Evolutionary conservation across 306 rosid species (phyloP), one percentile per base, ranked within the genome.

Genomic region (Prosopis cineraria): DNA sequence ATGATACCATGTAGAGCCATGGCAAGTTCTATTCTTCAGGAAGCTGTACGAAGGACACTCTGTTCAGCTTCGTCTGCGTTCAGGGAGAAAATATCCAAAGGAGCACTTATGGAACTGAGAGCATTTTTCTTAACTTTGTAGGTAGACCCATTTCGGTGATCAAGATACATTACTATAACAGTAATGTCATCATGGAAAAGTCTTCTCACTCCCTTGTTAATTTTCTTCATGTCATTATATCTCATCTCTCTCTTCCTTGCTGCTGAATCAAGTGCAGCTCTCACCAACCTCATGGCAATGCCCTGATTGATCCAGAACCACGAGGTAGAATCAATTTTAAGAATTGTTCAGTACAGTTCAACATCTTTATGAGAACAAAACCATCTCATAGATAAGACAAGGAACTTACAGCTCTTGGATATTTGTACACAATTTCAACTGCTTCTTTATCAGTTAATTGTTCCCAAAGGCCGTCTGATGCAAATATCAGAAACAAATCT

Each of bases 381-480:
- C 74, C 67, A 58, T 52, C 74, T 75, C 27, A 73, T 19, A 20
- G 75, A 44, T 29, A 79, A 47, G 77, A 43, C 22, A 79, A 48
- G 78, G 71, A 29, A 88, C 99, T 91, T 82, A 95, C 99, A 9
- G 94, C 93, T 88, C 98, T 90, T 17, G 99, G 98, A 82, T 85
- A 83, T 78, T 87, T 95, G 81, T 77, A 89, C 68, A 95, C 99
- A 41, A 95, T 91, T 59, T 93, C 90, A 41, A 95, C 99, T 7
- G 97, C 99, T 45, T 83, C 87, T 40, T 93, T 90, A 69, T 95
- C 99, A 31, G 88, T 95, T 71, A 95, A 78, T 80, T 92, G 99
- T 85, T 95, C 99, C 99, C 99, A 95, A 27, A 95, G 97, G 78
- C 99, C 99, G 78, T 95, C 99, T 10, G 99, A 95, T 78, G 99